phyloP scores from a whole-genome alignment of 2,329 filamentous ascomycete genomes.

The Periconia digitata region DNA sequence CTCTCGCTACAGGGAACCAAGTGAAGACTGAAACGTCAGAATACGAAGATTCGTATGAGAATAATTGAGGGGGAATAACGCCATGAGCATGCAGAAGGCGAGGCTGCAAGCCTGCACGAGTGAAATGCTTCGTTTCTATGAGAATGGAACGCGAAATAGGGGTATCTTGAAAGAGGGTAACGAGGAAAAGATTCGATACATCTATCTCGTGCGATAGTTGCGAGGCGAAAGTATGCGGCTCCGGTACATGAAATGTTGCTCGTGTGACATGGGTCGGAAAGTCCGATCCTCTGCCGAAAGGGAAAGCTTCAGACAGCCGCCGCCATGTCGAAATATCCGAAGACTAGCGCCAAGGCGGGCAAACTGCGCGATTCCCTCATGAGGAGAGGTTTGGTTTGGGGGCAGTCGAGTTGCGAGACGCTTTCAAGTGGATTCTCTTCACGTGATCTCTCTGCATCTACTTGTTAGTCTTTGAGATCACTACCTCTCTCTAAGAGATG shows the following conservation, averaged over 20 bases:
- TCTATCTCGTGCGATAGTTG: background rate
- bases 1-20: too few species aligned
- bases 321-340: background rate
- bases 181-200: slow-evolving; percentile 1
- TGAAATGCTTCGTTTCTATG: slow-evolving; percentile 9
- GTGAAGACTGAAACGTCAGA: background rate
- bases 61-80: slow-evolving; percentile 5
- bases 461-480: background rate
- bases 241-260: background rate
- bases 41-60: background rate
- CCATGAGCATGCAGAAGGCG: slow-evolving; percentile 12
- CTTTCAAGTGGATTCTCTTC: slow-evolving; percentile 44
- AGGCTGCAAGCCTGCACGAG: slow-evolving; percentile 11
- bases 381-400: slow-evolving; percentile 21
- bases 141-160: slow-evolving; percentile 9
- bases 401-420: slow-evolving; percentile 21
- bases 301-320: background rate
- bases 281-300: slow-evolving; percentile 6
- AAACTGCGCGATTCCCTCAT: slow-evolving; percentile 3
- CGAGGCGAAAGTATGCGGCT: background rate
- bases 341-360: slow-evolving; percentile 2
- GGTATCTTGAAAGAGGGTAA: slow-evolving; percentile 21
- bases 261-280: background rate
- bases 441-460: slow-evolving; percentile 41
- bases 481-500: background rate